phyloP scores from a whole-genome alignment of 225 moss, liverwort and hornwort genomes.

The Physcomitrellopsis africana region DNA sequence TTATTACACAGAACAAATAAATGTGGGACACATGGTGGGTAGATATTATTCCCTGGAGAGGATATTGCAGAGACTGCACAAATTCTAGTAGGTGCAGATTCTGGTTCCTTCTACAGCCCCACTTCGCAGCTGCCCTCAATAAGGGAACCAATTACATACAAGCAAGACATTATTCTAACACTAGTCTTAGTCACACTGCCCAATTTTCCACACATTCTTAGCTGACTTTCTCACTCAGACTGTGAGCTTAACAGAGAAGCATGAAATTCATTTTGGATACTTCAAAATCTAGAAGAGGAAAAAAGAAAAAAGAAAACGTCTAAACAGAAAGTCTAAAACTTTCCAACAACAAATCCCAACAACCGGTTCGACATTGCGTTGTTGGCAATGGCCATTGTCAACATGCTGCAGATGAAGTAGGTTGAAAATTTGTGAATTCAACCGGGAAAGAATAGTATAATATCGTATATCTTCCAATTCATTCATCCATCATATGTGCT shows the following conservation, averaged over 20 bases:
- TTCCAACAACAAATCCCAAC: background rate
- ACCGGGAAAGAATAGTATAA: slow-evolving; percentile 13
- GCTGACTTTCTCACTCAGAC: no score
- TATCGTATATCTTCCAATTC: background rate
- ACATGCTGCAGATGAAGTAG: background rate
- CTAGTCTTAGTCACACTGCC: background rate
- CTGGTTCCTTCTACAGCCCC: background rate
- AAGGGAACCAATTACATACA: background rate
- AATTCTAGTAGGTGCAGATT: background rate
- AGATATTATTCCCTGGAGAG: background rate
- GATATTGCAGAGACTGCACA: background rate
- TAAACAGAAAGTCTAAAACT: no score
- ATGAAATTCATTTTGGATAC: no score
- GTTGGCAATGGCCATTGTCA: background rate
- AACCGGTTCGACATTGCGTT: background rate
- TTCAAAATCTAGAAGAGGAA: no score
- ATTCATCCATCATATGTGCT: background rate
- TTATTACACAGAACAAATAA: no score
- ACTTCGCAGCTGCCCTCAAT: background rate
- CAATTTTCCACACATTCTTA: background rate
- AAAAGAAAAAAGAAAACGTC: background rate
- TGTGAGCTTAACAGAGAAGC: no score
- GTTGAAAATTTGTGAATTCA: slow-evolving; percentile 20
- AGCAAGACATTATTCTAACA: background rate
- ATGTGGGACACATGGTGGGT: no score